Base-by-base conservation (phyloP, 2,329 filamentous ascomycete genomes). In the Tolypocladium guangdongense region DNA sequence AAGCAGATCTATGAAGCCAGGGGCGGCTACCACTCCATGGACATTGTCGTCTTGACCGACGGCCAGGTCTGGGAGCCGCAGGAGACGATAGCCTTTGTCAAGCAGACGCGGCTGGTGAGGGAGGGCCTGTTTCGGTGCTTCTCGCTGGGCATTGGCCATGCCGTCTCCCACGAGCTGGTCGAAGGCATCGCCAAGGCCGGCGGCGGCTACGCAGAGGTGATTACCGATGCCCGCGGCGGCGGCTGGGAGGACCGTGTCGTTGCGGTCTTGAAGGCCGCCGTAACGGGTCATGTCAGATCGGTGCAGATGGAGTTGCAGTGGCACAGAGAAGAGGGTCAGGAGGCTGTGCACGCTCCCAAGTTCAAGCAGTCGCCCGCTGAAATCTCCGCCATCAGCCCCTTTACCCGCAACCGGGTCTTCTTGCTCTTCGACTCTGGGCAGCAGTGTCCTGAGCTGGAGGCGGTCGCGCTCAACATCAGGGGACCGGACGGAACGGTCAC, bases 111-210 rank as follows among this genome's bases (percentile, higher is more conserved):
- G n/a, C 36, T 35, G 20, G 32, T 12, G 7, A 35, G 18, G 18
- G 52, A 51, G 36, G 66, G 67, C 1, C 69, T 72, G 1, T 71
- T 80, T 20, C 73, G 81, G 0, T 75, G 84, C 56, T 84, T 83
- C 56, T 72, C 75, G 1, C 67, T 82, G 36, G 81, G 80, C 2
- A 78, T 84, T 50, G 81, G 81, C 0, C 59, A 68, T 32, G 69
- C 67, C 6, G 78, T 78, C 10, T 83, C 79, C 1, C 75, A 80
- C 59, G 71, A 78, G 2, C 66, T 84, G 3, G 74, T 84, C 12
- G 77, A 84, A 59, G 81, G 81, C 1, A 71, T 84, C 54, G 80
- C 81, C 20, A 72, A 74, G 50, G 74, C 76, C 14, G 82, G 81
- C 0, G 77, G 79, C 51, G 81, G 81, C 1, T 81, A 78, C 54